A percentile compares a stretch with the other conserved stretches of the same genome.
phyloP scores from a whole-genome alignment of 2,329 filamentous ascomycete genomes.

The Neurospora sp. region DNA sequence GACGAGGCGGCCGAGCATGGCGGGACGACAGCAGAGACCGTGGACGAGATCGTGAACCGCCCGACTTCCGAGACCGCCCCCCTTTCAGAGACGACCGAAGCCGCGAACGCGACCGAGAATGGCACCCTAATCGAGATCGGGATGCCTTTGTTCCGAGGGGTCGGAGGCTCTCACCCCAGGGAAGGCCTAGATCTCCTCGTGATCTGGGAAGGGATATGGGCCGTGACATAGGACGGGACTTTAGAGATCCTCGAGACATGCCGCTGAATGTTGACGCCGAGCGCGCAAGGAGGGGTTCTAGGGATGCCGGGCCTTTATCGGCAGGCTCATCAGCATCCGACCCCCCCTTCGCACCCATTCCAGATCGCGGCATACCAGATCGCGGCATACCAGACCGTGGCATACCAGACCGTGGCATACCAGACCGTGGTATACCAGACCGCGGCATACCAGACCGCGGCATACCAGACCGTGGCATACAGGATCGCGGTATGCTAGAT shows the following conservation, averaged over 20 bases:
- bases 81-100: constrained; percentile 49
- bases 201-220: not conserved
- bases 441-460: not conserved
- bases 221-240: constrained; percentile 30
- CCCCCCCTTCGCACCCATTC: constrained; percentile 44
- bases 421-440: constrained; percentile 23
- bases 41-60: constrained; percentile 48
- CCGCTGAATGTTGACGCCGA: constrained; percentile 57
- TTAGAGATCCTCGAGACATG: constrained; percentile 45
- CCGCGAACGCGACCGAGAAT: constrained; percentile 45
- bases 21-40: constrained; percentile 54
- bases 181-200: constrained; percentile 55
- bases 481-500: not conserved
- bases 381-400: not conserved
- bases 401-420: not conserved
- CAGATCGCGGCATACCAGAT: constrained; percentile 13
- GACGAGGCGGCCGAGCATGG: constrained; percentile 44
- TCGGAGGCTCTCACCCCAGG: constrained; percentile 44
- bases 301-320: constrained; percentile 58
- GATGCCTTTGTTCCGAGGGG: constrained; percentile 39
- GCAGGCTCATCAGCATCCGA: constrained; percentile 64
- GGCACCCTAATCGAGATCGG: constrained; percentile 39
- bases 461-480: not conserved
- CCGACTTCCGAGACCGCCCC: constrained; percentile 40
- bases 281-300: constrained; percentile 55